These are phyloP conservation scores for Suhomyces bokatorum DNA, from an alignment of 1,139 yeast species.

Conservation along the genomic window DNA sequence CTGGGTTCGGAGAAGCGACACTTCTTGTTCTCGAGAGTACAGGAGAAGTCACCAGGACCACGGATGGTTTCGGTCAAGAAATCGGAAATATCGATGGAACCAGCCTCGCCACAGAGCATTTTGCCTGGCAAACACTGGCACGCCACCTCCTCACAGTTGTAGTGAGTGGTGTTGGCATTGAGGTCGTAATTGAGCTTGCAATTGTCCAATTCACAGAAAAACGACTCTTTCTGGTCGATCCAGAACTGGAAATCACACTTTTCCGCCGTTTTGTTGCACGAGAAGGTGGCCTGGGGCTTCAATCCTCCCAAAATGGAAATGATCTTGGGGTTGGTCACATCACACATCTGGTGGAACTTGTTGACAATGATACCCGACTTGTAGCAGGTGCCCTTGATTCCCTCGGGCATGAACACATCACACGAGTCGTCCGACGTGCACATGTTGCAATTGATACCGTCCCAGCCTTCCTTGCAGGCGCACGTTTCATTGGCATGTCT, in stretches of 20 bases:
- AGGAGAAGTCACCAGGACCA: constrained; percentile 92
- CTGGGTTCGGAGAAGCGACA: constrained; percentile 93
- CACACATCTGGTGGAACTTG: constrained; percentile 85
- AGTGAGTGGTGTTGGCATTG: constrained; percentile 66
- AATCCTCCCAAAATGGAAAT: constrained; percentile 75
- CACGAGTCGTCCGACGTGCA: constrained; percentile 76
- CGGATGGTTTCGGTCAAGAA: constrained; percentile 83
- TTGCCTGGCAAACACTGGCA: constrained; percentile 90
- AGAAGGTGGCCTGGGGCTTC: constrained; percentile 88
- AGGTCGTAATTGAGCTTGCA: constrained; percentile 73
- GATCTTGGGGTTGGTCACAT: constrained; percentile 87
- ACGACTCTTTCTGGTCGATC: constrained; percentile 88
- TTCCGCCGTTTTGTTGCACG: constrained; percentile 69
- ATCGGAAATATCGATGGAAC: constrained; percentile 92
- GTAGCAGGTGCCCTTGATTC: constrained; percentile 84
- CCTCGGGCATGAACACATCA: constrained; percentile 86
- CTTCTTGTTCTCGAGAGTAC: constrained; percentile 59
- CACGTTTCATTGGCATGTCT: constrained; percentile 55
- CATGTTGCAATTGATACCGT: constrained; percentile 88
- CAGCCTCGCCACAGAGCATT: constrained; percentile 91
- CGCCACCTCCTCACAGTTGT: constrained; percentile 70
- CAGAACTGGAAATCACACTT: constrained; percentile 91
- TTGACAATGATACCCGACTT: constrained; percentile 83
- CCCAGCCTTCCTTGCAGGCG: constrained; percentile 83
- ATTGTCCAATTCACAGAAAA: constrained; percentile 75